phyloP scores from a whole-genome alignment of 2,329 filamentous ascomycete genomes.

The Colletotrichum trifolii region DNA sequence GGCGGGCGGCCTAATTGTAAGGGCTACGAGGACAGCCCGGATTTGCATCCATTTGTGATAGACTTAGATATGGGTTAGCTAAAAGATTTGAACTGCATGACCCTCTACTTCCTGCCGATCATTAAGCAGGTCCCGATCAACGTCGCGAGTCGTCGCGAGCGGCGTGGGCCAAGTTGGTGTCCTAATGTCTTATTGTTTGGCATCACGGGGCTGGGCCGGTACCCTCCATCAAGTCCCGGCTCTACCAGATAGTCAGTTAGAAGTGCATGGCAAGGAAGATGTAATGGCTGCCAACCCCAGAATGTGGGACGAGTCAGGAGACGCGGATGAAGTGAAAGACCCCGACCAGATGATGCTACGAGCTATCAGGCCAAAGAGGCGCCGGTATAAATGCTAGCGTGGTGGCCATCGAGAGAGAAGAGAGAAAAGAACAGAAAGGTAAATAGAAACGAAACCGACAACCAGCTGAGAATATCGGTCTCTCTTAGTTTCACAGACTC shows the following conservation, averaged over 20 bases:
- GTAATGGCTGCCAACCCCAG: constrained; percentile 21
- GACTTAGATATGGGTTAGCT: constrained; percentile 14
- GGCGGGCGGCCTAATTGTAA: constrained; percentile 2
- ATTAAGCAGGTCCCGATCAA: constrained; percentile 36
- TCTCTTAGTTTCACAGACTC: too few relatives aligned
- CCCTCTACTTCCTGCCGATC: constrained; percentile 29
- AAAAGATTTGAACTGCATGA: constrained; percentile 31
- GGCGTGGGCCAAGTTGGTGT: constrained; percentile 28
- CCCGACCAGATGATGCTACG: constrained; percentile 29
- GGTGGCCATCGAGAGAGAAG: constrained; percentile 9
- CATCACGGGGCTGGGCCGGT: constrained; percentile 33
- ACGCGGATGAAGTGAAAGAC: constrained; percentile 30
- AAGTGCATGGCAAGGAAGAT: constrained; percentile 12
- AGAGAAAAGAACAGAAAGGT: constrained; percentile 7
- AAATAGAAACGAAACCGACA: background rate
- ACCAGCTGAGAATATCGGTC: too few relatives aligned
- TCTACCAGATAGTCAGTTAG: constrained; percentile 16
- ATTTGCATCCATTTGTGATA: constrained; percentile 26
- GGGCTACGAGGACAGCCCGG: too few relatives aligned
- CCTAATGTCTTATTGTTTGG: constrained; percentile 33
- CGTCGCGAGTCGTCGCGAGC: constrained; percentile 28
- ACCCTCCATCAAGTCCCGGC: constrained; percentile 29
- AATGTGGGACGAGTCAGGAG: constrained; percentile 36
- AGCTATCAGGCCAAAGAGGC: constrained; percentile 13
- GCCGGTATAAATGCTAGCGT: constrained; percentile 36